A percentile compares a stretch with the other conserved stretches of the same genome.
Conservation (phyloP, 495 filamentous ascomycete genomes). For the Aspergillus egyptiacus region DNA sequence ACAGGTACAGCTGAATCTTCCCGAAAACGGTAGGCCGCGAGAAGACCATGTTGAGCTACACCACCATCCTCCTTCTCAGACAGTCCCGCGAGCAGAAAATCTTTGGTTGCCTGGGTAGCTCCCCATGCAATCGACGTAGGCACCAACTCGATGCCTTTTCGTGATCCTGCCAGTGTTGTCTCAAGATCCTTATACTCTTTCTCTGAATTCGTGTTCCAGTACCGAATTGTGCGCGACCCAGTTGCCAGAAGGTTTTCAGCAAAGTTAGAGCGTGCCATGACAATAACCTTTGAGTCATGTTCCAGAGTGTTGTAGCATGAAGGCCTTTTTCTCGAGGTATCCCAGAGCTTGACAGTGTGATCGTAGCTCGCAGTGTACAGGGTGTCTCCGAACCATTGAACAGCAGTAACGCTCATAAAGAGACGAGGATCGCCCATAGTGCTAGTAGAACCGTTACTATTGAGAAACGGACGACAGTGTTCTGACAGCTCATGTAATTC, state of each 20-base stretch:
- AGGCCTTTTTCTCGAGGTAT: slow-evolving; percentile 30
- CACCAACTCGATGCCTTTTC: slow-evolving; percentile 48
- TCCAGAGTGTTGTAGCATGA: slow-evolving; percentile 46
- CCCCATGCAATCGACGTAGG: slow-evolving; percentile 77
- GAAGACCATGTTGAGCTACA: slow-evolving; percentile 55
- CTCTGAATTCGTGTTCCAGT: slow-evolving; percentile 28
- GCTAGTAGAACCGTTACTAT: slow-evolving; percentile 43
- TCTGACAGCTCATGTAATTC: slow-evolving; percentile 60
- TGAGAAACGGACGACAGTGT: slow-evolving; percentile 57
- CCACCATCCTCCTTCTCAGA: slow-evolving; percentile 51
- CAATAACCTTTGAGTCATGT: slow-evolving; percentile 65
- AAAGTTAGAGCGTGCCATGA: slow-evolving; percentile 54
- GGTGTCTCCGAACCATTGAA: slow-evolving; percentile 59
- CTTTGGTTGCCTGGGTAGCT: slow-evolving; percentile 34
- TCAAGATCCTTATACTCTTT: slow-evolving; percentile 15
- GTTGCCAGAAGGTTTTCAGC: slow-evolving; percentile 45
- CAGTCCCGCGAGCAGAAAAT: slow-evolving; percentile 72
- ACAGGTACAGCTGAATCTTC: slow-evolving; percentile 40
- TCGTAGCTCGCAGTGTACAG: slow-evolving; percentile 83
- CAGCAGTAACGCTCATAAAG: slow-evolving; percentile 70
- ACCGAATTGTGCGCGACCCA: slow-evolving; percentile 31
- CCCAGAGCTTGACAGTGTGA: slow-evolving; percentile 71
- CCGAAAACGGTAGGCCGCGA: slow-evolving; percentile 64
- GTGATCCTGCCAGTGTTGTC: slow-evolving; percentile 15
- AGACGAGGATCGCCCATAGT: slow-evolving; percentile 60